These are phyloP conservation scores for Podaxis sp. DNA, from an alignment of 768 basidiomycete species.

Conservation along the genomic window DNA sequence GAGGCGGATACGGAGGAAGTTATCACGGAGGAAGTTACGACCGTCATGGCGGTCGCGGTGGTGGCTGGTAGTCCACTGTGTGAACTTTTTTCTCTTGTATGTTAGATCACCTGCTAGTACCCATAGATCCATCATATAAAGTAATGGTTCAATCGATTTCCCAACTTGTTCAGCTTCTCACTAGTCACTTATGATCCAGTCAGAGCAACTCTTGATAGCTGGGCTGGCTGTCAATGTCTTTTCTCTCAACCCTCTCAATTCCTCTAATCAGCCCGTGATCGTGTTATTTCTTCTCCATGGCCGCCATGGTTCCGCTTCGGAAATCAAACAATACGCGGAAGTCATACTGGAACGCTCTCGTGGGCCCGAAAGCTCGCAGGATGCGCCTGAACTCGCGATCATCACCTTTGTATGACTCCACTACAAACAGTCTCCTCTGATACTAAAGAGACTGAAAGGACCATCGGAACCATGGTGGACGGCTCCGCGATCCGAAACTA, in stretches of 20 bases:
- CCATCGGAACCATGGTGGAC: conserved; percentile 44
- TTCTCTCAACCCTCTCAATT: conserved; percentile 19
- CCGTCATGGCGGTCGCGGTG: conserved; percentile 36
- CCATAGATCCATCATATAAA: background rate
- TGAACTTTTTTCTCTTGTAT: conserved; percentile 5
- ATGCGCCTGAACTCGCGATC: conserved; percentile 26
- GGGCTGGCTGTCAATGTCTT: conserved; percentile 37
- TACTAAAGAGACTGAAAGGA: conserved; percentile 28
- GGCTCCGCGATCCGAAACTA: conserved; percentile 29
- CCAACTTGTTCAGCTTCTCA: background rate
- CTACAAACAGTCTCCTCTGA: background rate
- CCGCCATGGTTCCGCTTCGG: conserved; percentile 28
- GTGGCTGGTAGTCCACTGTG: conserved; percentile 27
- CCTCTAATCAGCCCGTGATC: conserved; percentile 32
- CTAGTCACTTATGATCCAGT: conserved; percentile 2
- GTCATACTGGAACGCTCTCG: conserved; percentile 22
- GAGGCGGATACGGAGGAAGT: conserved; percentile 43
- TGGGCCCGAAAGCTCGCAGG: background rate
- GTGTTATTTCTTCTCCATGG: conserved; percentile 45
- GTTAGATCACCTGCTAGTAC: conserved; percentile 1
- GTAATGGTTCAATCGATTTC: background rate
- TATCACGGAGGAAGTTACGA: conserved; percentile 45
- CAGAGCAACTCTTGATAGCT: conserved; percentile 29
- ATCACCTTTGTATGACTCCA: conserved; percentile 35
- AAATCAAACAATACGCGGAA: conserved; percentile 26